These are phyloP conservation scores for Exophiala spinifera DNA, from an alignment of 2,329 filamentous ascomycete species.

Conservation along the genomic window DNA sequence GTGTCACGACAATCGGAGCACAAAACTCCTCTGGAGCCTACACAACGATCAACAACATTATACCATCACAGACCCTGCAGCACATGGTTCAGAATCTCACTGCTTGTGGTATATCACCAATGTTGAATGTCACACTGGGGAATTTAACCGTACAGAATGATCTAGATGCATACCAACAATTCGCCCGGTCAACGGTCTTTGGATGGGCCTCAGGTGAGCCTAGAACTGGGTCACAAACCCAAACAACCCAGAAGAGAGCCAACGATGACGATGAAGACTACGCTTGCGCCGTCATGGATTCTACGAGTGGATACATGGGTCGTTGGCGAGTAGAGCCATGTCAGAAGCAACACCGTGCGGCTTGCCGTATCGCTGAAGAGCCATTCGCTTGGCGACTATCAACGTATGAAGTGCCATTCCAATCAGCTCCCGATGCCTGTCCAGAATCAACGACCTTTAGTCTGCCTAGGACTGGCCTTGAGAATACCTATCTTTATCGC, in stretches of 20 bases:
- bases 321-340: constrained; percentile 60
- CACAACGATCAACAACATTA: constrained; percentile 25
- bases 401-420: constrained; percentile 41
- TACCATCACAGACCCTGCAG: constrained; percentile 29
- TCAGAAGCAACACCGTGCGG: constrained; percentile 47
- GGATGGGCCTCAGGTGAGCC: constrained; percentile 60
- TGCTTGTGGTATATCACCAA: constrained; percentile 59
- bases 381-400: constrained; percentile 60
- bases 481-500: constrained; percentile 59
- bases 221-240: constrained; percentile 40
- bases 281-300: constrained; percentile 58
- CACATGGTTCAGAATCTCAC: constrained; percentile 44
- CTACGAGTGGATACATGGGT: constrained; percentile 40
- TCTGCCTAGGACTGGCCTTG: constrained; percentile 59
- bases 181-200: constrained; percentile 55
- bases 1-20: constrained; percentile 40
- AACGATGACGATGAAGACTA: constrained; percentile 32
- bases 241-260: constrained; percentile 26
- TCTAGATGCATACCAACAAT: constrained; percentile 45
- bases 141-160: constrained; percentile 35
- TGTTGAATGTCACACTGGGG: constrained; percentile 56
- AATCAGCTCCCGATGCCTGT: constrained; percentile 48
- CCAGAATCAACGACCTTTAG: constrained; percentile 50
- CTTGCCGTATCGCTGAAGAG: constrained; percentile 53
- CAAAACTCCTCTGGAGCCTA: constrained; percentile 56